A percentile compares a stretch with the other conserved stretches of the same genome.
These are phyloP conservation scores for Gastrolobium bilobum DNA, from an alignment of 306 rosid species.

Conservation along the genomic window DNA sequence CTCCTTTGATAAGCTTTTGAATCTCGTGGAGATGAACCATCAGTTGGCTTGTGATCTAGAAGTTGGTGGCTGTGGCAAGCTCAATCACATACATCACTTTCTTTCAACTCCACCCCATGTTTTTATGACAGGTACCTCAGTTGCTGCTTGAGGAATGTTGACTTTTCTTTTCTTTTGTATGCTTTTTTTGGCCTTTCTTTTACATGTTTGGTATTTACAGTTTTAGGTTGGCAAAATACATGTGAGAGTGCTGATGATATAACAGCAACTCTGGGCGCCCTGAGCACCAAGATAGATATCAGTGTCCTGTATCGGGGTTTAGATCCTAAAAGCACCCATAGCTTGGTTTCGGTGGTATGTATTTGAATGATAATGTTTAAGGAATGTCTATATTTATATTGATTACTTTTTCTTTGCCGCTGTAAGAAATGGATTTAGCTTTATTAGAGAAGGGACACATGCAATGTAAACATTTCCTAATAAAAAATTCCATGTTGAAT, in stretches of 20 bases:
- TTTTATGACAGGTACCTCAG: slow-evolving; percentile 82
- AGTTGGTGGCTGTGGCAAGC: slow-evolving; percentile 90
- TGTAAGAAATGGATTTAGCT: slow-evolving; percentile 8
- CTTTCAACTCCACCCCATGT: slow-evolving; percentile 87
- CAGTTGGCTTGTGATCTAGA: slow-evolving; percentile 91
- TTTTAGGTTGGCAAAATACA: slow-evolving; percentile 97
- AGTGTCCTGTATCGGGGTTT: slow-evolving; percentile 88
- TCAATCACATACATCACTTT: slow-evolving; percentile 88
- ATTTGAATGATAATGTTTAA: slow-evolving; percentile 2
- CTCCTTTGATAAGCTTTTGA: slow-evolving; percentile 83
- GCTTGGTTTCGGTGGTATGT: slow-evolving; percentile 98
- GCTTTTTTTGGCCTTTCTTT: slow-evolving; percentile 29
- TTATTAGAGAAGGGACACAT: slow-evolving; percentile 13
- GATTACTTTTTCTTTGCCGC: neutral
- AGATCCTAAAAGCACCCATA: slow-evolving; percentile 72
- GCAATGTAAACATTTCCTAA: slow-evolving; percentile 5
- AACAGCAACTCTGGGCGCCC: slow-evolving; percentile 75
- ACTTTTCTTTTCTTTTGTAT: neutral
- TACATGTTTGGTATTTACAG: slow-evolving; percentile 60
- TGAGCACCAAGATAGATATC: slow-evolving; percentile 80
- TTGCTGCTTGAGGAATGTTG: slow-evolving; percentile 37
- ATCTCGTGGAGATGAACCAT: slow-evolving; percentile 90
- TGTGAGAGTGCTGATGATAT: slow-evolving; percentile 88
- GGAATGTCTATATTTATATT: slow-evolving; percentile 32
- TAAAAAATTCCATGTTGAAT: neutral